Evolutionary conservation across 164 flowering plant species (phyloP), one percentile per base, ranked within the genome.

Genomic region (Platanus orientalis): DNA sequence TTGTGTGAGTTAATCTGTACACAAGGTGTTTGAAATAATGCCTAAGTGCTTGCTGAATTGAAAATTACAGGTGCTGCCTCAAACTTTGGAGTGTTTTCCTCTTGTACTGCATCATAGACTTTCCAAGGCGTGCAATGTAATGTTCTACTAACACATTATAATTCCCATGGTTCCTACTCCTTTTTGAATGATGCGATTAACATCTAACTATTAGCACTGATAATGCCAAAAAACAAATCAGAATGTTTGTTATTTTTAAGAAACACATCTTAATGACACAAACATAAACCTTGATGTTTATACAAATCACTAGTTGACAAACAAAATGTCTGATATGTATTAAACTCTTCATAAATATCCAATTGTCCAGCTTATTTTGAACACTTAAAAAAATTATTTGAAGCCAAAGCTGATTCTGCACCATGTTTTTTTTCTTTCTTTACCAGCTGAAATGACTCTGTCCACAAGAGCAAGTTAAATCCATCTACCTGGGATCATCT

Each of bases 401-500:
- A n/a, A n/a, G 42, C 24, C 4, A 14, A 56, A 40, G 26, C 2
- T 0, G 29, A 23, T 10, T 23, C 2, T 51, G 42, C 12, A 23
- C 13, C n/a, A n/a, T n/a, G n/a, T n/a, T n/a, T n/a, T 4, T 1
- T 24, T 25, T 34, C 2, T 20, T 26, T n/a, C 4, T 44, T 12
- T 44, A 48, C 56, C n/a, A 13, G 4, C 11, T 26, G 25, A 13
- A 26, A 27, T 52, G 52, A 45, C 19, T 51, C 42, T 27, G 20
- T n/a, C 0, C 39, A 58, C 16, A 13, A 19, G 16, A 61, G 64
- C 16, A 54, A 30, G 9, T 11, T 14, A 65, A 53, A 61, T 42
- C 54, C 34, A 50, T 63, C 83, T 73, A 94, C 99, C 96, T 71
- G 53, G 99, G 96, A 88, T 94, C 99, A 71, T 94, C 99, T 76